These are phyloP conservation scores for Phaeophleospora eucalypticola DNA, from an alignment of 2,329 filamentous ascomycete genomes.

Conservation along the genomic window DNA sequence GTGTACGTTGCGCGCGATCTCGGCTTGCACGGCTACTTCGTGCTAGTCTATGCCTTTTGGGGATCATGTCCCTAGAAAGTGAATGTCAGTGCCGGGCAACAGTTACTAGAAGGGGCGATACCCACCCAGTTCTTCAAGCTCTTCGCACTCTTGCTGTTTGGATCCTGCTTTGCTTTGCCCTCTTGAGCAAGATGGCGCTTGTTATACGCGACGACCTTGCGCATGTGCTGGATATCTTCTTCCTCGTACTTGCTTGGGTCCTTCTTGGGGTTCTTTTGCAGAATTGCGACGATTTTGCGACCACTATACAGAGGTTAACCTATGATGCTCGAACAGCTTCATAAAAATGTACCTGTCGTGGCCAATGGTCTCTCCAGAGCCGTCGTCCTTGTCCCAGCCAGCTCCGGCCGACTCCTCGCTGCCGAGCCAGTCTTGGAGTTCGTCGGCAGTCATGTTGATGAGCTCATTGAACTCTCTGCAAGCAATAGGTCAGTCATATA, in stretches of 20 bases:
- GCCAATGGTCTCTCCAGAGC: constrained; percentile 58
- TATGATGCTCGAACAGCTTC: too few species aligned
- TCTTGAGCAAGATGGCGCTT: constrained; percentile 66
- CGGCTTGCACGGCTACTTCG: neutral
- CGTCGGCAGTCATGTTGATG: constrained; percentile 61
- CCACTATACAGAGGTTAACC: constrained; percentile 42
- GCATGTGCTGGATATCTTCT: constrained; percentile 48
- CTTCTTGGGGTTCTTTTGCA: constrained; percentile 59
- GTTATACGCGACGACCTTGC: constrained; percentile 58
- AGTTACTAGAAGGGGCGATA: neutral
- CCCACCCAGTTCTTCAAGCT: constrained; percentile 58
- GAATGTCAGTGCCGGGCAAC: neutral
- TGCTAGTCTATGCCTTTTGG: neutral
- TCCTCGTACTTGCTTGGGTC: constrained; percentile 55
- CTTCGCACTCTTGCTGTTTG: constrained; percentile 53
- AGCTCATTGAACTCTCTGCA: constrained; percentile 60
- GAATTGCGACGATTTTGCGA: constrained; percentile 59
- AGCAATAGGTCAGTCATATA: neutral
- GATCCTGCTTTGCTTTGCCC: constrained; percentile 53
- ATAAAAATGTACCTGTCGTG: constrained; percentile 57
- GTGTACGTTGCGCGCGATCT: too few species aligned
- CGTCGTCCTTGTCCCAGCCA: constrained; percentile 58
- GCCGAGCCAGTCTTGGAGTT: constrained; percentile 60
- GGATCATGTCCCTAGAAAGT: neutral
- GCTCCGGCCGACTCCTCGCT: constrained; percentile 54